Base-by-base conservation (phyloP, 1,139 yeast species). In the Insectozyma bohioensis region DNA sequence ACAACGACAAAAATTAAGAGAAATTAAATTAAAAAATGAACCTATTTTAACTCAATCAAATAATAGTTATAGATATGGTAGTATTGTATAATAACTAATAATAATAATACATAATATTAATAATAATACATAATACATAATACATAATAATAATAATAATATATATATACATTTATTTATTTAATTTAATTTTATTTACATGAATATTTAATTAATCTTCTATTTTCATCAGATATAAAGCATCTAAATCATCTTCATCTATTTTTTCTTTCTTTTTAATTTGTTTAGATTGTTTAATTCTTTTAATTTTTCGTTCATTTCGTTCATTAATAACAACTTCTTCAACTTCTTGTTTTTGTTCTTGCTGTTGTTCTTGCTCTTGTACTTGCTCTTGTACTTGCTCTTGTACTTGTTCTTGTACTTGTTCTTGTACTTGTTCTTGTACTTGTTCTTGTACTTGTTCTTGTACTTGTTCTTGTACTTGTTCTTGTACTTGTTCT, bases 221-320 rank as follows among this genome's bases (percentile, higher is more conserved):
- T 19, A 67, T 59, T 39, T 68, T 68, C 36, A 69, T 54, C 57
- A 55, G 62, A 43, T 69, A 69, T 39, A 69, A 51, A 11, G 66
- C 50, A 41, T 69, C 75, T 39, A 68, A 56, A 33, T 67, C 71
- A 3, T 59, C 63, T 23, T 61, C 67, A 36, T 23, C 20, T 5
- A 25, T 34, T 31, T 48, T 37, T 24, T 38, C 39, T 30, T 24
- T 24, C 9, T 32, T 21, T 22, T 34, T 29, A 17, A 24, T 17
- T 34, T 42, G 30, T 33, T 31, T 37, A 5, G 12, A 20, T 34
- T 45, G 33, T 24, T 36, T 35, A 33, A 35, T 26, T 22, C 41
- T 42, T 14, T 21, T 18, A 13, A 35, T 39, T 47, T 33, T 49
- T 36, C 15, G n/a, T 11, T 23, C 31, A 35, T 23, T 42, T 43